Conservation (phyloP, 2,329 filamentous ascomycete genomes). For the Stachybotrys echinatus region DNA sequence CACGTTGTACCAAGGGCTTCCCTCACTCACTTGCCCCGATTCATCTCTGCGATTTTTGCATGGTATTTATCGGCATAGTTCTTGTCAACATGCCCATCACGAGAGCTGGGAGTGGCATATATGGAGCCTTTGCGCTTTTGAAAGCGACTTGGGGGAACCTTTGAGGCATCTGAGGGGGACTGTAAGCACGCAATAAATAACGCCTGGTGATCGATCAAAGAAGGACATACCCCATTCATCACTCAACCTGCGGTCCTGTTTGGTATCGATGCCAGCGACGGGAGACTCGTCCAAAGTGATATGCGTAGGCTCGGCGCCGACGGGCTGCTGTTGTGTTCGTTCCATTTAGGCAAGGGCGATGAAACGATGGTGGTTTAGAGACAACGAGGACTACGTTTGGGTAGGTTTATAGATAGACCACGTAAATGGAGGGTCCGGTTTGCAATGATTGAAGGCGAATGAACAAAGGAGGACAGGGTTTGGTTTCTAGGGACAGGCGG, state of each 20-base stretch:
- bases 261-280: slow-evolving; percentile 12
- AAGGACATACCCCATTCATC: slow-evolving; percentile 43
- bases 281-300: slow-evolving; percentile 23
- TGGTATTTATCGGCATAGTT: slow-evolving; percentile 57
- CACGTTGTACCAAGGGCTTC: too few relatives aligned
- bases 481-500: too few relatives aligned
- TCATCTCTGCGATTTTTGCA: slow-evolving; percentile 52
- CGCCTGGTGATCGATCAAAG: too few relatives aligned
- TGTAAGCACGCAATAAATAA: too few relatives aligned
- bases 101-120: slow-evolving; percentile 58
- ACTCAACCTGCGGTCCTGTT: slow-evolving; percentile 29
- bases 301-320: slow-evolving; percentile 11
- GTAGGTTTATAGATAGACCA: too few relatives aligned
- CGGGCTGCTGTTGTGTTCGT: slow-evolving; percentile 9
- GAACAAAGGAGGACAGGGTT: too few relatives aligned
- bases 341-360: background rate
- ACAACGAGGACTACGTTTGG: too few relatives aligned
- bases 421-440: too few relatives aligned
- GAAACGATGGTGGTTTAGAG: background rate
- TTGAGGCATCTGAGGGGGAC: slow-evolving; percentile 51
- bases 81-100: slow-evolving; percentile 58
- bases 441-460: too few relatives aligned
- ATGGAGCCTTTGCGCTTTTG: slow-evolving; percentile 66
- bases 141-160: slow-evolving; percentile 62
- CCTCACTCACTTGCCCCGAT: slow-evolving; percentile 27